Evolutionary conservation across 2,329 filamentous ascomycete species (phyloP), one percentile per base, ranked within the genome.

Genomic region (Botrytis fragariae): DNA sequence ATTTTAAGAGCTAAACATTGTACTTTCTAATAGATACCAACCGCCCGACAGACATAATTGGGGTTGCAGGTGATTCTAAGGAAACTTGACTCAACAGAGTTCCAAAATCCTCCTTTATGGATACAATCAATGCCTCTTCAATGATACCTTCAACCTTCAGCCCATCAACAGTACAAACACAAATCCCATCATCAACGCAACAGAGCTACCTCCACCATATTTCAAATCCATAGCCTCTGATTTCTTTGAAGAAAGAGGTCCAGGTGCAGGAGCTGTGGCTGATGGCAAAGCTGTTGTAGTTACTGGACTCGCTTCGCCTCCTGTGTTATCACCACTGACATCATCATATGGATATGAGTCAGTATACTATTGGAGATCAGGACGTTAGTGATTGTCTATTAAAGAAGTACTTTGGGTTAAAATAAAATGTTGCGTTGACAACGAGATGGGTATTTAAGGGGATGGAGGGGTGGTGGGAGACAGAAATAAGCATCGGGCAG

Each of bases 301-400:
- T 22, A 25, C 64, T 12, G 54, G 51, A 16, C 35, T 63, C 2
- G 71, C 73, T 48, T 59, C 37, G 20, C 73, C 75, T 35, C 73
- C 74, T 32, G 73, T 71, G 61, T 77, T 74, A 35, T 73, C 75
- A 2, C 69, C 59, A 39, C 62, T 74, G 8, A 45, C 57, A 67
- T 60, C 45, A 61, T 77, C 76, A 71, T 77, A 77, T n/a, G 74
- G 76, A 61, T 77, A 78, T 2, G 64, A 62, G 44, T 73, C 74
- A 18, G 74, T 76, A 69, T 78, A 78, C 60, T 62, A 9, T 62
- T 42, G 7, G 6, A n/a, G 14, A 42, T 62, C 25, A 25, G 22
- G 14, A n/a, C 25, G 9, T 62, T n/a, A 42, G 60, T n/a, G 8
- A 42, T 25, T 10, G 1, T 39, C 14, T 42, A n/a, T n/a, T n/a